Evolutionary conservation across 2,329 filamentous ascomycete genomes (phyloP), one percentile per base, ranked within the genome.

Genomic region (Ceratocystis diversiconidia): DNA sequence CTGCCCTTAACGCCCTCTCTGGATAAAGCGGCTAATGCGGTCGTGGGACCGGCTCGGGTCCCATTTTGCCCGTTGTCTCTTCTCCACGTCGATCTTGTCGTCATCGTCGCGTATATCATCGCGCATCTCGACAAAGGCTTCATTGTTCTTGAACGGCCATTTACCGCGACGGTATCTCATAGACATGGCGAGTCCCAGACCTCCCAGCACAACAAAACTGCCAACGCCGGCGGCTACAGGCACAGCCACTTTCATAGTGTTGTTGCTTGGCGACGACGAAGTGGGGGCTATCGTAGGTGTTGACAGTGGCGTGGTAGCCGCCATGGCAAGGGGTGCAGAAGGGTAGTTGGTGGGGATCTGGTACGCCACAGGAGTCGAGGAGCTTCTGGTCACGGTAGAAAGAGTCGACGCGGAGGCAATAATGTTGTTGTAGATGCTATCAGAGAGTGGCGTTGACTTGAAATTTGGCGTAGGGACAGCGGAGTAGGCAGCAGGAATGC

Each of bases 131-230:
- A 65, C 57, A 46, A 65, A 65, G 6, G 50, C 8, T 32, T 43
- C 61, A 48, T 61, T 63, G 1, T 62, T 59, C 17, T 66, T 63
- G 28, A 69, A 69, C 7, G 68, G 68, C 68, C 68, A 69, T 57
- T 64, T 57, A n/a, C 61, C 59, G 52, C 68, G 63, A 30, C 68
- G 59, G 62, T 69, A 69, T 30, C 68, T 43, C 44, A 65, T 68
- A 8, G 62, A 63, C 43, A 69, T 59, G n/a, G 65, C 62, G 3
- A 69, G n/a, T 10, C 64, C 59, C 12, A 68, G n/a, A 22, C 67
- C 59, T 5, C 67, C 64, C 22, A 69, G 48, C 17, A 67, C 50
- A 5, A 69, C 46, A 19, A 65, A 46, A 6, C 68, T 65, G 36
- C 68, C 68, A 8, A 67, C 68, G 5, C 64, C 55, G 10, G 66